Base-by-base conservation (phyloP, 2,329 filamentous ascomycete species). In the Exophiala bonariae region DNA sequence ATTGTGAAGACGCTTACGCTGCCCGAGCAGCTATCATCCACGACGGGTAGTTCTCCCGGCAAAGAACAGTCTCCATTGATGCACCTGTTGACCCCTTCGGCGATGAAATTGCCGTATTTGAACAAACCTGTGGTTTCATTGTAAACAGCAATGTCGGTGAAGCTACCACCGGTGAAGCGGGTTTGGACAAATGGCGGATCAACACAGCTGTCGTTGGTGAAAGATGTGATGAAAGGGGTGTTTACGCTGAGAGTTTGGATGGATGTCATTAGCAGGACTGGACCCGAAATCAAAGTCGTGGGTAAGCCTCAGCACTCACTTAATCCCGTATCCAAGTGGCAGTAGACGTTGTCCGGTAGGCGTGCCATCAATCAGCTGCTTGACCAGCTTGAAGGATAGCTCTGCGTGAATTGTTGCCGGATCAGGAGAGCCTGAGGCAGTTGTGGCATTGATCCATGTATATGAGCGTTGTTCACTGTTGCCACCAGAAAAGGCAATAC, bases 51-150 rank as follows among this genome's bases (percentile, higher is more conserved):
- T 66, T 80, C 76, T 0, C 76, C 74, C 0, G 74, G 73, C n/a
- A 79, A 58, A 5, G 59, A 62, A 58, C 74, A 77, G 44, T 79
- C 70, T 1, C 76, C 77, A 39, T 79, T 78, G 54, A 77, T 72
- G 47, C 75, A 78, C 1, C 63, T 58, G 43, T 79, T 79, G 2
- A 74, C 63, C 1, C 72, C 75, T 1, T 64, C 66, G 3, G 63
- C 66, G 26, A 64, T 62, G 14, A 71, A 63, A 44, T 69, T 69
- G 0, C 59, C 66, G 59, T 66, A 74, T 1, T 52, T 64, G 54
- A 80, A 79, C 0, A 71, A 63, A 0, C 72, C 69, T 2, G 69
- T 69, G 1, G 68, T 64, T 3, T 65, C 61, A 44, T 78, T 71
- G 42, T 65, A 72, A 0, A 72, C 69, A 0, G 73, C 75, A 11